phyloP scores from a whole-genome alignment of 305 asterid species.

The Fraxinus baroniana region DNA sequence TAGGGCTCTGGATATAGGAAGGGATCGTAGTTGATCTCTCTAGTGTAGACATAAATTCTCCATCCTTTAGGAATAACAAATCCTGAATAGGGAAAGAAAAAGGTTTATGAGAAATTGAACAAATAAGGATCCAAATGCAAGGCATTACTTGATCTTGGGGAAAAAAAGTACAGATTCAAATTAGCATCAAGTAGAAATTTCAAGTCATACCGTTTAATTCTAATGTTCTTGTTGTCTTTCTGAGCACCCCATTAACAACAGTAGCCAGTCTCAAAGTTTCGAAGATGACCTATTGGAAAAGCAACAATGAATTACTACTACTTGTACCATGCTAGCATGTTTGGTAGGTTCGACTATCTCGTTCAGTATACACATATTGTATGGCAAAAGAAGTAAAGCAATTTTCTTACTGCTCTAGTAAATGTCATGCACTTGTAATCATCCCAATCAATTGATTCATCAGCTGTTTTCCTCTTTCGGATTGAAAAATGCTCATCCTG shows the following conservation, averaged over 20 bases:
- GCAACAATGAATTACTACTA: not conserved
- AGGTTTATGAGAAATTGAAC: not conserved
- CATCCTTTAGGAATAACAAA: slow-evolving; percentile 62
- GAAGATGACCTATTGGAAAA: slow-evolving; percentile 42
- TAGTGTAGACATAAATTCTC: slow-evolving; percentile 64
- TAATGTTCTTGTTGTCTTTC: slow-evolving; percentile 58
- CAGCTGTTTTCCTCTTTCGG: slow-evolving; percentile 31
- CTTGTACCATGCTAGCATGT: not conserved
- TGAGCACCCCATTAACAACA: slow-evolving; percentile 53
- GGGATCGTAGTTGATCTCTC: slow-evolving; percentile 77
- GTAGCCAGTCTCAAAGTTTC: slow-evolving; percentile 69
- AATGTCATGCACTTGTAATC: slow-evolving; percentile 61
- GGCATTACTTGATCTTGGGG: not conserved
- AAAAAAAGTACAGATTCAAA: not conserved
- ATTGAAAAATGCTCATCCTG: slow-evolving; percentile 64
- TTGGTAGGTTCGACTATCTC: not conserved
- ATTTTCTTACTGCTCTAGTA: slow-evolving; percentile 61
- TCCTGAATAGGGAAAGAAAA: slow-evolving; percentile 28
- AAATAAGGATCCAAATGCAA: not conserved
- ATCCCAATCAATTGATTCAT: slow-evolving; percentile 51
- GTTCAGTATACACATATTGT: not conserved
- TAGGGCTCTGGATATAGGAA: slow-evolving; percentile 57
- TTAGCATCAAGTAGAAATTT: not conserved
- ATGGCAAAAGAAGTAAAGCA: not conserved
- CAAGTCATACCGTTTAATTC: slow-evolving; percentile 46